phyloP scores from a whole-genome alignment of 2,329 filamentous ascomycete species.

The Peltaster fructicola region DNA sequence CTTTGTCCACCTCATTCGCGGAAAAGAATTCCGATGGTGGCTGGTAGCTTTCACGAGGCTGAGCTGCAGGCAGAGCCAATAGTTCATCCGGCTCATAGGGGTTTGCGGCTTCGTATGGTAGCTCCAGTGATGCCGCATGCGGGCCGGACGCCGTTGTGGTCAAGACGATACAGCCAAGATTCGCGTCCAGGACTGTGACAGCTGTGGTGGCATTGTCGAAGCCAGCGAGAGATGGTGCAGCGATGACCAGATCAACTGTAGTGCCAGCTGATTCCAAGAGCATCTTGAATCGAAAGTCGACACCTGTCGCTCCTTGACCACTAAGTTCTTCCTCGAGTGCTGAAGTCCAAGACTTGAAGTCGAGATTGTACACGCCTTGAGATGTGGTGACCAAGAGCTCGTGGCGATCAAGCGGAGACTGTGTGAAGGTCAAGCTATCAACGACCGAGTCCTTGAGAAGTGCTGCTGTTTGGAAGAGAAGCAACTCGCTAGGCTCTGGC shows the following conservation, averaged over 20 bases:
- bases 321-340: slow-evolving; percentile 39
- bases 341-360: slow-evolving; percentile 38
- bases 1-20: slow-evolving; percentile 26
- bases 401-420: slow-evolving; percentile 37
- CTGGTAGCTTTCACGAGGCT: slow-evolving; percentile 36
- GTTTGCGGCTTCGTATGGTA: slow-evolving; percentile 20
- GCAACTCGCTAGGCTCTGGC: slow-evolving; percentile 12
- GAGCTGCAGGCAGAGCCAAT: slow-evolving; percentile 27
- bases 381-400: slow-evolving; percentile 40
- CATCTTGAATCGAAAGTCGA: slow-evolving; percentile 37
- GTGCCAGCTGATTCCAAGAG: slow-evolving; percentile 35
- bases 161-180: slow-evolving; percentile 40
- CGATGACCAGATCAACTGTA: slow-evolving; percentile 30
- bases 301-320: slow-evolving; percentile 31
- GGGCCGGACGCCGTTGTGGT: slow-evolving; percentile 30
- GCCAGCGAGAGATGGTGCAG: slow-evolving; percentile 17
- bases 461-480: slow-evolving; percentile 26
- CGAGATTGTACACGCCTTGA: slow-evolving; percentile 36
- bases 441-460: slow-evolving; percentile 7
- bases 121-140: slow-evolving; percentile 35
- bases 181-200: slow-evolving; percentile 37
- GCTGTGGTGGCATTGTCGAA: slow-evolving; percentile 19
- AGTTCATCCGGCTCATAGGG: slow-evolving; percentile 6
- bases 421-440: slow-evolving; percentile 30
- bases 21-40: slow-evolving; percentile 34